Evolutionary conservation across 2,329 filamentous ascomycete species (phyloP), one percentile per base, ranked within the genome.

Genomic region (Aspergillus jensenii): DNA sequence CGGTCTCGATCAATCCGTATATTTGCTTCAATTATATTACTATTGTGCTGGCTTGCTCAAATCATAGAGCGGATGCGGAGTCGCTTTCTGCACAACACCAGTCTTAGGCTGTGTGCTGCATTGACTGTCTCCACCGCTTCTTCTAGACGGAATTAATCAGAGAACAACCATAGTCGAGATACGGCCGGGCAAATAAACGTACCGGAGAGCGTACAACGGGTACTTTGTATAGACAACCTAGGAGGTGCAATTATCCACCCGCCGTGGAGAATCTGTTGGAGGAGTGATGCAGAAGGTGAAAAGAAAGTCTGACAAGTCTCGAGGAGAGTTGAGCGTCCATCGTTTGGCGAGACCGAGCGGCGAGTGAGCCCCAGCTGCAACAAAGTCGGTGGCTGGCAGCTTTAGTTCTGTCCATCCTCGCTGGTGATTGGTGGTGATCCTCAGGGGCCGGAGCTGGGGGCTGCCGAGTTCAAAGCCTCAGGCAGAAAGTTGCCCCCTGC

Each of bases 351-450:
- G 49, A 44, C 52, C 35, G 15, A 31, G 27, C 27, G 27, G 27
- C 39, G 40, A 59, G 40, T 8, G 25, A 49, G 39, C 23, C 51
- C 33, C 41, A 48, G 47, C 48, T 56, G 48, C 25, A 44, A 54
- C 47, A 56, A 62, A 65, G 50, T 64, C 55, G 64, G 66, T 67
- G 66, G 66, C 66, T 68, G 65, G 65, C 25, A 43, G 40, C 27
- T 52, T 44, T 50, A 57, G 48, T 49, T 48, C 17, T n/a, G 23
- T 25, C 21, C 31, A 27, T 43, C 27, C 55, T 57, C 41, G 25
- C 43, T 47, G 46, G 46, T 65, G 54, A 61, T 63, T 60, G 48
- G 52, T 44, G 53, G 41, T 47, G 47, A 49, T 58, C 17, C 45
- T 59, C 61, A 63, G 61, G 61, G 59, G 54, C 27, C 61, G 59